These are phyloP conservation scores for Phytophthora sojae DNA, from an alignment of 352 stramenopile genomes.

Conservation along the genomic window DNA sequence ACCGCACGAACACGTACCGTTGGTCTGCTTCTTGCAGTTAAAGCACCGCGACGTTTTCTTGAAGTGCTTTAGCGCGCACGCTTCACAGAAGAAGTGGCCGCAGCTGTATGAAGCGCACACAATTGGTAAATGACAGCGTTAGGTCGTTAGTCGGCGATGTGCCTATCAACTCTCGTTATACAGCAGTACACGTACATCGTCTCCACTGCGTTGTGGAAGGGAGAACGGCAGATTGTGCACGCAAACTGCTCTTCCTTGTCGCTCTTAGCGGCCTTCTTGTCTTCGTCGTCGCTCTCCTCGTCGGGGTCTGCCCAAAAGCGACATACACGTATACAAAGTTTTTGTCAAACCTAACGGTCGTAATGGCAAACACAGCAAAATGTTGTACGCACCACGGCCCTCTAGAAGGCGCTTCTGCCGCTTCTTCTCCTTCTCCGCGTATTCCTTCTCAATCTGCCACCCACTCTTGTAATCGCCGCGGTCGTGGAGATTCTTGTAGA, in stretches of 20 bases:
- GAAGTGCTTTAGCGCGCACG: constrained; percentile 91
- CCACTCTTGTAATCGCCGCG: constrained; percentile 97
- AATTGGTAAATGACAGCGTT: no score
- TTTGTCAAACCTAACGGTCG: background rate
- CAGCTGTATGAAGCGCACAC: constrained; percentile 59
- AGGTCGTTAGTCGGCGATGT: no score
- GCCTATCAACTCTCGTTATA: background rate
- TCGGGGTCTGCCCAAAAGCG: constrained; percentile 40
- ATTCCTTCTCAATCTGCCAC: constrained; percentile 98
- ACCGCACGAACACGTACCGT: constrained; percentile 48
- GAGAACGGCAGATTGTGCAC: constrained; percentile 95
- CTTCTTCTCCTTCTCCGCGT: constrained; percentile 93
- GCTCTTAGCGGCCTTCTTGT: constrained; percentile 66
- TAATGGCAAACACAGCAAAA: background rate
- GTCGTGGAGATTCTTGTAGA: no score
- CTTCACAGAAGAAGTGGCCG: constrained; percentile 97
- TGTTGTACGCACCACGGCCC: constrained; percentile 37
- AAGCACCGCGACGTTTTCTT: constrained; percentile 90
- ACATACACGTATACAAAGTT: background rate
- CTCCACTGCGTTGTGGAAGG: constrained; percentile 95
- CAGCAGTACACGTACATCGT: constrained; percentile 66
- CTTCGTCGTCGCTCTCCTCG: constrained; percentile 64
- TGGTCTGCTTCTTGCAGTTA: constrained; percentile 95
- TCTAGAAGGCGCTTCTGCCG: constrained; percentile 79
- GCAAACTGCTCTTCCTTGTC: constrained; percentile 92